Percentiles rank a stretch among this genome's conserved stretches.
Evolutionary conservation across 192 early-diverging fungal species (phyloP).

Genomic region (Gamsiella multidivaricata): DNA sequence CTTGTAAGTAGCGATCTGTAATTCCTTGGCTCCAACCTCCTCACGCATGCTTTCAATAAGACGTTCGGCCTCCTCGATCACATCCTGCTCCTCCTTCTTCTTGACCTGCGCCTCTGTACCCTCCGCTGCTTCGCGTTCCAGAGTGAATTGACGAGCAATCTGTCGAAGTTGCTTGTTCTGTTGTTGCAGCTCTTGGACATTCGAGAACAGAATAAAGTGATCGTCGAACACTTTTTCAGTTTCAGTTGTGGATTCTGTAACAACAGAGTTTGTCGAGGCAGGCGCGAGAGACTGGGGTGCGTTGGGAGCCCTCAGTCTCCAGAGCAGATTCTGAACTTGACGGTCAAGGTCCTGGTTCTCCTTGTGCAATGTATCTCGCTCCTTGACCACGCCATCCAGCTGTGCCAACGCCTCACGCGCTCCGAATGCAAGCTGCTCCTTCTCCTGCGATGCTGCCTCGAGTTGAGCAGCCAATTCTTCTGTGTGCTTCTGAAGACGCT

Average conservation of each 20-base stretch:
- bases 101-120: slow-evolving; percentile 35
- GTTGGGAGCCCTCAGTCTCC: slow-evolving; percentile 62
- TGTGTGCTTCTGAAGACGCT: slow-evolving; percentile 60
- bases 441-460: slow-evolving; percentile 52
- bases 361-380: slow-evolving; percentile 62
- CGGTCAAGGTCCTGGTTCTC: slow-evolving; percentile 66
- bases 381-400: slow-evolving; percentile 56
- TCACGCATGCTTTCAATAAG: slow-evolving; percentile 68
- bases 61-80: slow-evolving; percentile 62
- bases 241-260: slow-evolving; percentile 24
- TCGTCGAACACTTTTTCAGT: slow-evolving; percentile 65
- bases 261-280: slow-evolving; percentile 26
- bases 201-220: slow-evolving; percentile 62
- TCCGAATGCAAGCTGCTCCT: slow-evolving; percentile 36
- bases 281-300: slow-evolving; percentile 57
- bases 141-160: slow-evolving; percentile 66
- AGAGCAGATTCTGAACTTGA: slow-evolving; percentile 65
- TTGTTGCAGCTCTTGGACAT: slow-evolving; percentile 64
- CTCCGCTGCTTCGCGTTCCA: slow-evolving; percentile 62
- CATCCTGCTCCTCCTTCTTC: slow-evolving; percentile 57
- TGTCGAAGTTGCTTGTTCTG: slow-evolving; percentile 73
- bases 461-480: slow-evolving; percentile 64
- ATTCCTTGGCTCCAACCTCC: slow-evolving; percentile 62
- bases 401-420: slow-evolving; percentile 38
- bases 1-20: slow-evolving; percentile 61